Percentiles rank a stretch among this genome's conserved stretches.
Evolutionary conservation across 177 flowering plant species (phyloP).

Genomic region (Vitis hybrid): DNA sequence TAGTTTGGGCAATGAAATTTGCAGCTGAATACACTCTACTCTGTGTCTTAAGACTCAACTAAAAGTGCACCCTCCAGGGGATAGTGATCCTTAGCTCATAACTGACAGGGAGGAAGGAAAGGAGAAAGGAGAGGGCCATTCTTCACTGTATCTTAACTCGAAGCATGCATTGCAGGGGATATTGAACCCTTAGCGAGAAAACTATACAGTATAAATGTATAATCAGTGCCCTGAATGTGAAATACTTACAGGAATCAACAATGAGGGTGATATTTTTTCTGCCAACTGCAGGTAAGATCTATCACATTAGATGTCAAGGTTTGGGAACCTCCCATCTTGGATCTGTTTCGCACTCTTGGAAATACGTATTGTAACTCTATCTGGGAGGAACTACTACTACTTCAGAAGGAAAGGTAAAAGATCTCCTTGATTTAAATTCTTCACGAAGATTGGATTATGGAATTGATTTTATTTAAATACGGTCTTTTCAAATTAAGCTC

Average conservation of each 20-base stretch:
- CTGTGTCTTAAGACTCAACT: no score
- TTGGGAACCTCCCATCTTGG: conserved; percentile 88
- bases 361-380: conserved; percentile 81
- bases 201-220: background rate
- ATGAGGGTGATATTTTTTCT: background rate
- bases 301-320: conserved; percentile 86
- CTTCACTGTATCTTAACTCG: no score
- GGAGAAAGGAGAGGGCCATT: no score
- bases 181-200: background rate
- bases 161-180: background rate
- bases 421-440: background rate
- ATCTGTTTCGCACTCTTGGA: conserved; percentile 68
- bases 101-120: no score
- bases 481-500: no score
- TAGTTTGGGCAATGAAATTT: no score
- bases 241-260: background rate
- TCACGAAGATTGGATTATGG: no score
- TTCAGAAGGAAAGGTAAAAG: conserved; percentile 52
- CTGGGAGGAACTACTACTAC: conserved; percentile 77
- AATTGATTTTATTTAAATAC: no score
- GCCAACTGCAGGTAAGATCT: conserved; percentile 83
- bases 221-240: background rate
- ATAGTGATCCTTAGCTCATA: no score
- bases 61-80: no score
- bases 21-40: no score